Evolutionary conservation across 1,284 basidiomycete species (phyloP), one percentile per base, ranked within the genome.

Genomic region (Ceratobasidium theobromae): DNA sequence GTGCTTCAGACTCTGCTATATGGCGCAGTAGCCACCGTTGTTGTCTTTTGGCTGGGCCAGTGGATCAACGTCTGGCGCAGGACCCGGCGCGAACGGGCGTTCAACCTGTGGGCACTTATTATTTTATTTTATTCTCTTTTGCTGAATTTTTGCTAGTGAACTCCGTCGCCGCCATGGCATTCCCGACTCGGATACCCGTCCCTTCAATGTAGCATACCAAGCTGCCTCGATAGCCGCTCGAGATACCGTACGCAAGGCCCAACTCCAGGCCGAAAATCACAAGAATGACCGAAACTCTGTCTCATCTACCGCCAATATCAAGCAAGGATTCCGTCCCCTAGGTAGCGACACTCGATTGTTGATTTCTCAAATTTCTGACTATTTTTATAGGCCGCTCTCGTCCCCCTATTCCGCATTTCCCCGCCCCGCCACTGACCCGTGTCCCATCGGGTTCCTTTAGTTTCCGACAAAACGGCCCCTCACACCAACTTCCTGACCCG

Each of bases 191-290:
- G 89, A 91, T 77, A 80, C 84, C 70, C 81, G 89, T 40, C 87
- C 90, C 8, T 92, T 92, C 79, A 87, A 87, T 73, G 86, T 91
- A 67, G 90, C 89, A n/a, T 89, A 88, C 75, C 52, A 69, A 9
- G 85, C 86, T 69, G 86, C 87, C 65, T 88, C 82, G 25, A 49
- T 60, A 2, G 75, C 79, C 21, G 69, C 70, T 8, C 55, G 67
- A 23, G 53, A 49, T 23, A 30, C 62, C 16, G 33, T 51, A 23
- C 52, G 48, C 45, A 33, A 57, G 45, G 38, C 66, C 18, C 48
- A 53, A 38, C 21, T 49, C 21, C 46, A 30, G 25, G 25, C 52
- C 23, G 62, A 52, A 46, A 46, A 52, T 6, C 32, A 21, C 18
- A 35, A 27, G 16, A n/a, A 45, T 27, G 33, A 12, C 25, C 51